These are phyloP conservation scores for Yarrowia porcina DNA, from an alignment of 805 yeast genomes.

Conservation along the genomic window DNA sequence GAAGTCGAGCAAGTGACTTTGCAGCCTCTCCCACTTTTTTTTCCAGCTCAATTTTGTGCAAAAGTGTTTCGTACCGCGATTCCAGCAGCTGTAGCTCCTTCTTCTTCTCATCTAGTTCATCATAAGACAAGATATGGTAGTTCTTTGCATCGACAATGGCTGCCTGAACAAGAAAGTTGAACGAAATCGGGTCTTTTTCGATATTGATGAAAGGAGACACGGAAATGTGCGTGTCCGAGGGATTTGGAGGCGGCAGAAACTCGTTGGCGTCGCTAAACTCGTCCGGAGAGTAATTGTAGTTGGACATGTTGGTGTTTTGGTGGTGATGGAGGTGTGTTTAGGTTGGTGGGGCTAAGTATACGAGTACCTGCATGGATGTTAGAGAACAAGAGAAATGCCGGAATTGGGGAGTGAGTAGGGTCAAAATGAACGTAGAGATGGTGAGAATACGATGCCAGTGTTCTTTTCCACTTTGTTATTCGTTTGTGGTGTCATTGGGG, in stretches of 20 bases:
- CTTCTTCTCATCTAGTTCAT: constrained; percentile 32
- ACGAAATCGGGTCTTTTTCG: constrained; percentile 30
- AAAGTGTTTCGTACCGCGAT: constrained; percentile 29
- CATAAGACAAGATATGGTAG: constrained; percentile 31
- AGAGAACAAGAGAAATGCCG: too few relatives aligned
- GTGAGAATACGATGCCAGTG: neutral
- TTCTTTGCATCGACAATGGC: constrained; percentile 34
- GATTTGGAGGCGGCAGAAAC: constrained; percentile 1
- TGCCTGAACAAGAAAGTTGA: constrained; percentile 34
- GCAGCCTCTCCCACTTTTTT: constrained; percentile 34
- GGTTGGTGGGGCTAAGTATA: too few relatives aligned
- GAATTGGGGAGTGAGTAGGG: too few relatives aligned
- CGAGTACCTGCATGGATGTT: neutral
- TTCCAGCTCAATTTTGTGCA: constrained; percentile 32
- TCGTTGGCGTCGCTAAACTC: constrained; percentile 4
- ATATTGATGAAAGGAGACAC: constrained; percentile 33
- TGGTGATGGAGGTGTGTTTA: neutral
- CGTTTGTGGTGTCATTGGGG: too few relatives aligned
- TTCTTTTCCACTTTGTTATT: too few relatives aligned
- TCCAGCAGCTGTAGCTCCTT: constrained; percentile 29
- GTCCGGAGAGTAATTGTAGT: constrained; percentile 15
- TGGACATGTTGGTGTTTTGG: neutral
- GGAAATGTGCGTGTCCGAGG: constrained; percentile 28
- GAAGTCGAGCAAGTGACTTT: constrained; percentile 30
- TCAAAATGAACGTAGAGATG: neutral